These are phyloP conservation scores for Gracilaria vermiculophylla DNA, from an alignment of 23 red algal species.

Conservation along the genomic window DNA sequence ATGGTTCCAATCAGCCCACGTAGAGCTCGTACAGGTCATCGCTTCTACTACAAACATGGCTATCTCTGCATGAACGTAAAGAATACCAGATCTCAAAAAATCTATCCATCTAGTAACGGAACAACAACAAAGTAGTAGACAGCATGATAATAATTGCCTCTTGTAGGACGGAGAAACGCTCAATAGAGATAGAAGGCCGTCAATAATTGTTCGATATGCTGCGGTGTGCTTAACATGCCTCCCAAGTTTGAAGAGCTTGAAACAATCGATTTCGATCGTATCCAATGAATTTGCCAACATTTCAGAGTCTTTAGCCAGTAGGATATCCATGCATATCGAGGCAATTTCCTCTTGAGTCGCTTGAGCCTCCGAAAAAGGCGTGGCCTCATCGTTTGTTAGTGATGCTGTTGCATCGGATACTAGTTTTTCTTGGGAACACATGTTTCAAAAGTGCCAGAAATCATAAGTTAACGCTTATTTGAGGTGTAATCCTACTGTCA, in stretches of 20 bases:
- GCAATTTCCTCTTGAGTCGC: not conserved
- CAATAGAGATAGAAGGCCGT: not conserved
- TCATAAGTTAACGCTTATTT: too few species aligned
- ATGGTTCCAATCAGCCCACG: not conserved
- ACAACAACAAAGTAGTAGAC: not conserved
- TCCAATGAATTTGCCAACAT: not conserved
- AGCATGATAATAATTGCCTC: not conserved
- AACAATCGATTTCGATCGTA: not conserved
- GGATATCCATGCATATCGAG: not conserved
- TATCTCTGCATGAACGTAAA: not conserved
- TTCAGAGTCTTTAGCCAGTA: not conserved
- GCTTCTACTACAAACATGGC: not conserved
- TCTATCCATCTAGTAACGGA: not conserved
- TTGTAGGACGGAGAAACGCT: not conserved
- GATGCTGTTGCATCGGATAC: not conserved
- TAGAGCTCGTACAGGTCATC: not conserved
- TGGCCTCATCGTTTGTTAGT: not conserved
- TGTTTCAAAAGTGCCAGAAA: too few species aligned
- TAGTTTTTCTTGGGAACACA: not conserved
- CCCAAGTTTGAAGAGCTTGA: not conserved
- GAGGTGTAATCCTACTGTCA: too few species aligned
- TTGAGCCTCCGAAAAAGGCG: not conserved
- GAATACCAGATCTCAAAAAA: not conserved
- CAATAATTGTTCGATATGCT: not conserved
- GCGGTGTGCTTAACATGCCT: not conserved